Conservation (phyloP, 805 yeast species). For the Grigorovia transvaalensis region DNA sequence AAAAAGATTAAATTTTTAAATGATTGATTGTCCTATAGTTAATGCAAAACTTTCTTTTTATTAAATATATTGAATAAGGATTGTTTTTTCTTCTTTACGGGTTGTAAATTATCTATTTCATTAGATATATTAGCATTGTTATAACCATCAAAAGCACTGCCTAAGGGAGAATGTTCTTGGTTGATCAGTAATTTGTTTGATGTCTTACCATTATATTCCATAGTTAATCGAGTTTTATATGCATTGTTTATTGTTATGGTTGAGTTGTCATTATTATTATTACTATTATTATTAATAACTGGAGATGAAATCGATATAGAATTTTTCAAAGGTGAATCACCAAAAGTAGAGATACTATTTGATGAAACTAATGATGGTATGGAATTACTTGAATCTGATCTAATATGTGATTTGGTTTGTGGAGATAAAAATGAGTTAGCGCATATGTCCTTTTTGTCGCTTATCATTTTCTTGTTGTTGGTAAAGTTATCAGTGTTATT, state of each 20-base stretch:
- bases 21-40: not conserved
- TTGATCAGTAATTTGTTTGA: not conserved
- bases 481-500: not conserved
- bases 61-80: not conserved
- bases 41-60: not conserved
- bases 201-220: not conserved
- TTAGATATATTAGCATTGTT: not conserved
- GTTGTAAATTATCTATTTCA: not conserved
- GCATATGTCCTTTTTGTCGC: constrained; percentile 1
- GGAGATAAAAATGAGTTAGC: constrained; percentile 5
- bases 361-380: constrained; percentile 35
- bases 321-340: constrained; percentile 7
- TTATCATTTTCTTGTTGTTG: not conserved
- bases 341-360: constrained; percentile 24
- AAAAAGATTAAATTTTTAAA: no score
- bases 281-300: not conserved
- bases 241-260: constrained; percentile 2
- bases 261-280: not conserved
- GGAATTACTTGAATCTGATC: constrained; percentile 27
- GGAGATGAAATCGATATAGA: constrained; percentile 1
- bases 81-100: not conserved
- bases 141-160: not conserved
- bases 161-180: constrained; percentile 3
- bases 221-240: constrained; percentile 4
- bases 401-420: constrained; percentile 15